phyloP scores from a whole-genome alignment of 192 early-diverging fungal species.

The Nowakowskiella sp. region DNA sequence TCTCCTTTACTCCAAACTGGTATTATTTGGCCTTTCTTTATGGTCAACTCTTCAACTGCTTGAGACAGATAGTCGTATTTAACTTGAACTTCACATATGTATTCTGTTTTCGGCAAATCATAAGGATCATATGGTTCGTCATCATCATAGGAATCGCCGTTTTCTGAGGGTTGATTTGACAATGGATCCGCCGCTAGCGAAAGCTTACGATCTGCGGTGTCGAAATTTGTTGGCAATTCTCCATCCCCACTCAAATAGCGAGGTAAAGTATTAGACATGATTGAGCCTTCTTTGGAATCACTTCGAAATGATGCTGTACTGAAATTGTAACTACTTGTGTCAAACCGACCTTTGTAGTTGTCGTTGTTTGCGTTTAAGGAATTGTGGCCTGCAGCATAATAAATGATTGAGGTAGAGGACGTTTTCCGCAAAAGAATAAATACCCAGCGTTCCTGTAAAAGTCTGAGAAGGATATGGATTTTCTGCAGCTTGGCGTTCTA shows the following conservation, averaged over 20 bases:
- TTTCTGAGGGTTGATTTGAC: not conserved
- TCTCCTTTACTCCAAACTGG: conserved; percentile 47
- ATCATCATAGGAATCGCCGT: not conserved
- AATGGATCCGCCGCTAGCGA: too few relatives aligned
- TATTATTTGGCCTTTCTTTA: conserved; percentile 37
- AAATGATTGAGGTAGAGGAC: not conserved
- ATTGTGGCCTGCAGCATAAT: not conserved
- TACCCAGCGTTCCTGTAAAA: conserved; percentile 2
- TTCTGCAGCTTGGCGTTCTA: too few relatives aligned
- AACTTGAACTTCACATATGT: conserved; percentile 23
- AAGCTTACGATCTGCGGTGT: not conserved
- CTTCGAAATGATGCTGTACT: conserved; percentile 6
- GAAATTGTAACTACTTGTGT: conserved; percentile 7
- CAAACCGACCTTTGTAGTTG: conserved; percentile 5
- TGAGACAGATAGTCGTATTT: conserved; percentile 43
- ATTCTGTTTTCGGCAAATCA: conserved; percentile 24
- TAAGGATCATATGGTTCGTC: conserved; percentile 35
- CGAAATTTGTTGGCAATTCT: conserved; percentile 5
- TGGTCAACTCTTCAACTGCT: conserved; percentile 40
- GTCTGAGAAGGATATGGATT: conserved; percentile 7
- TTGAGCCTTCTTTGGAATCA: conserved; percentile 6
- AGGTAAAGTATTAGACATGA: conserved; percentile 19
- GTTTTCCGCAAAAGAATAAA: not conserved
- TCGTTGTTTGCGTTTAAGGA: not conserved
- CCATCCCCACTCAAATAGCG: not conserved